Base-by-base conservation (phyloP, 2,329 filamentous ascomycete species). In the Colletotrichum gloeosporioides region DNA sequence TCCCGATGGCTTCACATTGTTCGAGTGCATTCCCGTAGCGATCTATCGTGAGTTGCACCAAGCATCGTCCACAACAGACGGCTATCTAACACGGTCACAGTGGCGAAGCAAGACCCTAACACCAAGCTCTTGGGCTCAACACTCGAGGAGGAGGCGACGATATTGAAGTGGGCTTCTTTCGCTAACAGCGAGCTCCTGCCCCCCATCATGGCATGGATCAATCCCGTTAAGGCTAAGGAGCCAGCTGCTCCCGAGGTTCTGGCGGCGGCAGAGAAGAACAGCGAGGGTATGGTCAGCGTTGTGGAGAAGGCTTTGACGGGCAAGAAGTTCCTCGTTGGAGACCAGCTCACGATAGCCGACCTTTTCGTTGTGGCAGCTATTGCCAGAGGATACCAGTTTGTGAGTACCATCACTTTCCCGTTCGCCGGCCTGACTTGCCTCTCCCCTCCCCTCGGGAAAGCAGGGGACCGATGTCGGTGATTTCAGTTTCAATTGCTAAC, bases 141-240 rank as follows among this genome's bases (percentile, higher is more conserved):
- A n/a, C 63, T 73, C 36, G 70, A 69, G 22, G 70, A 69, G 29
- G 64, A 69, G 70, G 70, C 70, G 15, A 73, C 70, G 25, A 73
- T 69, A 44, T 36, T 73, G 55, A 73, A 73, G 55, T 73, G 70
- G 70, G 70, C 70, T 12, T 73, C 70, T 16, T 73, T 73, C 13
- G 70, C 70, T 15, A 73, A 73, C 29, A 73, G 70, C 70, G 70
- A 73, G 70, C 70, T 73, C 22, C 64, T 73, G 4, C 61, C 70
- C 15, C 70, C 70, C 53, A 73, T 73, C 53, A 69, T 73, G 70
- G 70, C 70, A 18, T 73, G 70, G 70, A 73, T 73, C n/a, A 73
- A 73, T 34, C 70, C 70, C 12, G 64, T 73, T 10, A 73, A 68
- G 32, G 64, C 63, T 2, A 73, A 69, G 53, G 70, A 32, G 27